Percentiles rank a stretch among this genome's conserved stretches.
These are phyloP conservation scores for Coffea humblotiana DNA, from an alignment of 305 asterid species.

Conservation along the genomic window DNA sequence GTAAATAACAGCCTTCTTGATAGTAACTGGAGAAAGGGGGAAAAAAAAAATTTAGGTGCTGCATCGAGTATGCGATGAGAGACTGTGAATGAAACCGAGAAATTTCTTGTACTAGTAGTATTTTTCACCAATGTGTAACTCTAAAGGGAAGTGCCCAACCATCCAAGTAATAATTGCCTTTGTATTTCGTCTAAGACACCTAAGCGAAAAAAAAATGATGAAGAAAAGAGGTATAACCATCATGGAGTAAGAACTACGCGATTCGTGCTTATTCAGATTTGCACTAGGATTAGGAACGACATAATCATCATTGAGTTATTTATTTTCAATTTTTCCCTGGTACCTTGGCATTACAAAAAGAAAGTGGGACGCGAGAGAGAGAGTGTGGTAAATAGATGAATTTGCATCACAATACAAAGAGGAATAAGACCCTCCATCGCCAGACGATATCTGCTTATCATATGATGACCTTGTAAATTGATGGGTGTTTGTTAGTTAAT, in stretches of 20 bases:
- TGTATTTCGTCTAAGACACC: not conserved
- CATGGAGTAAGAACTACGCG: not conserved
- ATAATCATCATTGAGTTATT: not conserved
- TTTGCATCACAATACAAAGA: not conserved
- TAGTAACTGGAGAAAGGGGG: not conserved
- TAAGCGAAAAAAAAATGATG: not conserved
- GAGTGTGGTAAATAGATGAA: not conserved
- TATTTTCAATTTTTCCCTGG: not conserved
- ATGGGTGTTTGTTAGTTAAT: not conserved
- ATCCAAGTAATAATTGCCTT: not conserved
- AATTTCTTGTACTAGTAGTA: not conserved
- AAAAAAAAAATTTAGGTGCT: not conserved
- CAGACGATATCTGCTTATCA: not conserved
- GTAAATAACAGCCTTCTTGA: not conserved
- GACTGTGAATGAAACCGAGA: not conserved
- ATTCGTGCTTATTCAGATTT: too few species aligned
- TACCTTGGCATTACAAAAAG: not conserved
- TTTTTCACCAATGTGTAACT: not conserved
- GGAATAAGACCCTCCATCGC: not conserved
- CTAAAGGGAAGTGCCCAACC: not conserved
- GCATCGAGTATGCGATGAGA: not conserved
- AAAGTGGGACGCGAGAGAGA: not conserved
- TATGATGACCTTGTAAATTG: not conserved
- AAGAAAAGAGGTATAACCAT: not conserved
- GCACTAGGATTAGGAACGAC: not conserved